Conservation (phyloP, 345 rosid genomes). For the Acer yangbiense region DNA sequence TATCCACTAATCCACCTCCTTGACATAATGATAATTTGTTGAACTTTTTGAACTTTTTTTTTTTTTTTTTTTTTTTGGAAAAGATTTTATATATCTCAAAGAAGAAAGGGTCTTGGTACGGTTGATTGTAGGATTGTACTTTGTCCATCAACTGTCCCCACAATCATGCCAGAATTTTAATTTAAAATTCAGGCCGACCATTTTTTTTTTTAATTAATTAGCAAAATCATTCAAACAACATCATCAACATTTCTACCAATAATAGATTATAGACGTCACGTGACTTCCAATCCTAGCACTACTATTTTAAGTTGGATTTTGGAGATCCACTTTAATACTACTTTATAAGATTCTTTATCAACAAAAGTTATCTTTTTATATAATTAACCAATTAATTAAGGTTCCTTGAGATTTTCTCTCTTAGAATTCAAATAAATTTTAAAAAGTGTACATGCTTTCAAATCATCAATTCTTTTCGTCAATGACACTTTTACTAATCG, state of each 20-base stretch:
- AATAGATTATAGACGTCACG: conserved; percentile 13
- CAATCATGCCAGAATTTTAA: conserved; percentile 7
- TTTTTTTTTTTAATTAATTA: no score
- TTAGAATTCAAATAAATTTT: no score
- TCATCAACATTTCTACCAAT: background rate
- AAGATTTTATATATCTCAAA: no score
- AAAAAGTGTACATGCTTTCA: no score
- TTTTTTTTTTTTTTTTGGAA: no score
- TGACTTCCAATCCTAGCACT: conserved; percentile 1
- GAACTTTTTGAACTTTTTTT: no score
- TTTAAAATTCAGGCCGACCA: no score
- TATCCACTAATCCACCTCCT: no score
- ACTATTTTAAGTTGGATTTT: background rate
- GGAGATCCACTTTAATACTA: background rate
- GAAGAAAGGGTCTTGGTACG: background rate
- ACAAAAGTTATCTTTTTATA: background rate
- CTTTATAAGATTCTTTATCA: background rate
- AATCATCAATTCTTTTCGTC: no score
- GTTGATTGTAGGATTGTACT: conserved; percentile 13
- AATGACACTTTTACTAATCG: no score
- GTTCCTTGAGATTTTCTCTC: no score
- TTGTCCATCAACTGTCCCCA: conserved; percentile 13
- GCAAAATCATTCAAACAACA: background rate
- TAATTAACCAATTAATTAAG: background rate
- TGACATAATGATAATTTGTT: no score